These are phyloP conservation scores for Wallacemonas sp. DNA, from an alignment of 208 protist genomes.

Conservation along the genomic window DNA sequence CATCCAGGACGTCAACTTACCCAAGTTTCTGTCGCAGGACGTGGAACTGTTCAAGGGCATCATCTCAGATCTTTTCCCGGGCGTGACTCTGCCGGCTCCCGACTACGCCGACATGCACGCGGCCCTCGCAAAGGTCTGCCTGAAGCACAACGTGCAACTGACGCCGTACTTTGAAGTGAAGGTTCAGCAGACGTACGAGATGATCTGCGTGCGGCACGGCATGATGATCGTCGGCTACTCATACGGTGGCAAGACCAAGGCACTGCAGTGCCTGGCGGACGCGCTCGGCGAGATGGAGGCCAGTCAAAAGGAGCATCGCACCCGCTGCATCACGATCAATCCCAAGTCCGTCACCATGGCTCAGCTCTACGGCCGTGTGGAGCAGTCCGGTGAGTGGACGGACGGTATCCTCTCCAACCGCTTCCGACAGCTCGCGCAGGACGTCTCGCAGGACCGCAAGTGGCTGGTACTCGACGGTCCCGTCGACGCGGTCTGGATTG, in stretches of 20 bases:
- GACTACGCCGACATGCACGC: constrained; percentile 90
- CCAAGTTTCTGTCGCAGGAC: constrained; percentile 95
- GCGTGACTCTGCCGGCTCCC: constrained; percentile 76
- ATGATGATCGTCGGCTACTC: constrained; percentile 97
- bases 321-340: constrained; percentile 91
- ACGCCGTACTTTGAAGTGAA: constrained; percentile 92
- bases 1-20: constrained; percentile 95
- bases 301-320: constrained; percentile 65
- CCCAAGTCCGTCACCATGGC: constrained; percentile 95
- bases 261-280: constrained; percentile 83
- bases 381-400: constrained; percentile 96
- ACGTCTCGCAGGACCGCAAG: constrained; percentile 86
- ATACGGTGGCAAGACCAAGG: constrained; percentile 92
- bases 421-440: constrained; percentile 87
- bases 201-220: constrained; percentile 97
- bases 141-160: constrained; percentile 80
- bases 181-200: constrained; percentile 95
- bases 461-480: constrained; percentile 97
- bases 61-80: constrained; percentile 94
- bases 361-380: constrained; percentile 96
- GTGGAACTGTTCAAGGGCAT: constrained; percentile 97
- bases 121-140: constrained; percentile 60
- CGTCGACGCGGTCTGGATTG: constrained; percentile 99
- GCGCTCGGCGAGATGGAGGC: constrained; percentile 82
- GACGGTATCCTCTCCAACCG: constrained; percentile 96